A percentile compares a stretch with the other conserved stretches of the same genome.
Conservation (phyloP, 108 stramenopile genomes). For the Fragilariopsis cylindrus region DNA sequence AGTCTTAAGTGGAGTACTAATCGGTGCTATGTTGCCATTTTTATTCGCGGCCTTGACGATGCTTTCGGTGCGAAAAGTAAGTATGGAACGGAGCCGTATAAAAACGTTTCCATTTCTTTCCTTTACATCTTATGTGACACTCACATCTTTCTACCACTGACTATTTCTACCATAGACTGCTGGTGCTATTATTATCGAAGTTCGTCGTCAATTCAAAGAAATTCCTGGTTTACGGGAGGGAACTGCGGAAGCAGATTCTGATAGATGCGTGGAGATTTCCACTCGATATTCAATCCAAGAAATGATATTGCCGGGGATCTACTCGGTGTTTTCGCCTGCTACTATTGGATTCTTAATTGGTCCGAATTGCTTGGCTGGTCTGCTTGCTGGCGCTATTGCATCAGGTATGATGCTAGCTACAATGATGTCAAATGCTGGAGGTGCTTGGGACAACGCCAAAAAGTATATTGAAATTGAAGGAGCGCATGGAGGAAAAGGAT, state of each 20-base stretch:
- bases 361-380: constrained; percentile 69
- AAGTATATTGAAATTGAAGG: constrained; percentile 92
- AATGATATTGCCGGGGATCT: constrained; percentile 80
- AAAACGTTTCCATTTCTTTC: neutral
- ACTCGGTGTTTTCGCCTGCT: constrained; percentile 70
- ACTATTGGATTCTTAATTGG: constrained; percentile 80
- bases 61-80: constrained; percentile 91
- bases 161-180: constrained; percentile 66
- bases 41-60: constrained; percentile 96
- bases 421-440: constrained; percentile 96
- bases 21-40: constrained; percentile 97
- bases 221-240: constrained; percentile 78
- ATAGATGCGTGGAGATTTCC: constrained; percentile 73
- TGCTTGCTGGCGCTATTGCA: constrained; percentile 75
- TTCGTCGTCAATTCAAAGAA: constrained; percentile 87
- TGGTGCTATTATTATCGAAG: constrained; percentile 93
- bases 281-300: constrained; percentile 74
- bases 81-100: neutral
- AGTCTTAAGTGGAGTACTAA: constrained; percentile 84
- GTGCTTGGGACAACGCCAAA: constrained; percentile 98
- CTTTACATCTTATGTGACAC: neutral
- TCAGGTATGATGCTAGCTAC: constrained; percentile 93
- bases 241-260: constrained; percentile 77
- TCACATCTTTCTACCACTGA: neutral
- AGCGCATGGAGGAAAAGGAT: constrained; percentile 75